Evolutionary conservation across 2,329 filamentous ascomycete genomes (phyloP), one percentile per base, ranked within the genome.

Genomic region (Trichoderma guizhouense): DNA sequence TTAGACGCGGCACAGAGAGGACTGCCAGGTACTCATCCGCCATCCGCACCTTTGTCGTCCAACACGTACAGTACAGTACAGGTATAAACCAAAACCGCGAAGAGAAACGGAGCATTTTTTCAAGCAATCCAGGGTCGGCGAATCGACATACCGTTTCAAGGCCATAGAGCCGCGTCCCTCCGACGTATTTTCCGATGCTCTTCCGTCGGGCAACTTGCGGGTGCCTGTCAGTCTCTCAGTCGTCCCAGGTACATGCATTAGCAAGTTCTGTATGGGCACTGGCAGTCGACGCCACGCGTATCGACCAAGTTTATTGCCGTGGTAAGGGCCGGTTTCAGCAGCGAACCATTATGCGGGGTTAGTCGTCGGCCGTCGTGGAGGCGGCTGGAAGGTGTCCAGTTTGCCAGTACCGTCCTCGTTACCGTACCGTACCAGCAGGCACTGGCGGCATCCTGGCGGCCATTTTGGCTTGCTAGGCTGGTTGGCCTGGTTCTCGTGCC

Each of bases 271-370:
- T 43, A n/a, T 43, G 39, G 39, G 39, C 39, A 12, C 62, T 55
- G 30, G 30, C 55, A 32, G 34, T 65, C 15, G 68, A 66, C 70
- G 55, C 70, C 70, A 71, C 70, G 55, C 53, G 63, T 43, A 67
- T 67, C 55, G 43, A 71, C 24, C 21, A 15, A 53, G 34, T 24
- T 66, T 71, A 66, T 66, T 71, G 55, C 62, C 70, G 53, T 67
- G 28, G 63, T 71, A 36, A 67, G 70, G 57, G 47, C 62, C 70
- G 70, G 62, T 66, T 71, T 67, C 63, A 71, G 53, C 30, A 67
- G 61, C 55, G 53, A 67, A 61, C 62, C 32, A 69, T 53, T 71
- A 71, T 72, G 71, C 71, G 71, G 71, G 71, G 71, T 72, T 69
- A 53, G 64, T 63, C 47, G 58, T 53, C 21, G 26, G 65, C 7